These are phyloP conservation scores for Jamesozyma piceae DNA, from an alignment of 805 yeast genomes.

Conservation along the genomic window DNA sequence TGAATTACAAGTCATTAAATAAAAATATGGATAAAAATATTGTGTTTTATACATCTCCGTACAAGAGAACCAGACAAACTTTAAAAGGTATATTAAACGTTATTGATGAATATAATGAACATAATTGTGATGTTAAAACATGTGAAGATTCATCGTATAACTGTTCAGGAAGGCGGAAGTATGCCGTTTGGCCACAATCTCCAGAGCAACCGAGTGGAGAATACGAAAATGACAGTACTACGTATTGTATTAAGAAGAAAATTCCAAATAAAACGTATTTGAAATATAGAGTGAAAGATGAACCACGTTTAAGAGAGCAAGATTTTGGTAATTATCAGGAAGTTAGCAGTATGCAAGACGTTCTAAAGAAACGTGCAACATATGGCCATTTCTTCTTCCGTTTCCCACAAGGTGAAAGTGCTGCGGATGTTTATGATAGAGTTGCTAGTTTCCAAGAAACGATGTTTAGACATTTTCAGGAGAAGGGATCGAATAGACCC, in stretches of 20 bases:
- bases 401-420: conserved; percentile 90
- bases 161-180: conserved; percentile 20
- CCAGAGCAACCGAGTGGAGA: conserved; percentile 18
- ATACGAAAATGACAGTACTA: conserved; percentile 18
- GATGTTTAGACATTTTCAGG: conserved; percentile 66
- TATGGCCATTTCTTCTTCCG: conserved; percentile 86
- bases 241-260: conserved; percentile 5
- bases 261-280: conserved; percentile 25
- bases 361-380: conserved; percentile 76
- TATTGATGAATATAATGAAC: conserved; percentile 31
- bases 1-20: conserved; percentile 22
- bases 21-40: conserved; percentile 44
- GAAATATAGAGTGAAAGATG: conserved; percentile 60
- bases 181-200: conserved; percentile 24
- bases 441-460: conserved; percentile 87
- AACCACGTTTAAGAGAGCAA: conserved; percentile 87
- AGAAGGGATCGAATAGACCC: conserved; percentile 43
- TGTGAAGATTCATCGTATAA: conserved; percentile 14
- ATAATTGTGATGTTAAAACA: conserved; percentile 19
- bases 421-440: conserved; percentile 90
- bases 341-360: conserved; percentile 62
- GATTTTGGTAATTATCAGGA: conserved; percentile 92
- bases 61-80: conserved; percentile 75
- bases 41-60: conserved; percentile 80
- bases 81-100: conserved; percentile 59